Conservation (phyloP, 169 alveolate genomes). For the Neospora caninum region DNA sequence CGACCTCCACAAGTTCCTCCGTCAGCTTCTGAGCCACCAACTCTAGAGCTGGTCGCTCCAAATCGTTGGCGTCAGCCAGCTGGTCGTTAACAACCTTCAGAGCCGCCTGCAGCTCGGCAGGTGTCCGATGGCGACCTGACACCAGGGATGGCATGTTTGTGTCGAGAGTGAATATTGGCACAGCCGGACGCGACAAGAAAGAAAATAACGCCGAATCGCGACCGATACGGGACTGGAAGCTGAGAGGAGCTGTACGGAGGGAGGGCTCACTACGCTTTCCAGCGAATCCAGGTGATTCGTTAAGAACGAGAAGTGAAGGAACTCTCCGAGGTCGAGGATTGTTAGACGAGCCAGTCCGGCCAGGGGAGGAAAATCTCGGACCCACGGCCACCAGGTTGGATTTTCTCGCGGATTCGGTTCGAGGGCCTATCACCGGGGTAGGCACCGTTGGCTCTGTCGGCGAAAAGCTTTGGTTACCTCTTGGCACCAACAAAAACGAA, state of each 20-base stretch:
- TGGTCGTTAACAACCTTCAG: conserved; percentile 61
- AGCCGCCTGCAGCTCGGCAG: conserved; percentile 66
- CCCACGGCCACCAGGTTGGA: neutral
- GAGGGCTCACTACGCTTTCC: no score
- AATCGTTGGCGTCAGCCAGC: conserved; percentile 64
- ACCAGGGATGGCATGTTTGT: neutral
- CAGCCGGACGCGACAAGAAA: neutral
- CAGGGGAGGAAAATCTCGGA: no score
- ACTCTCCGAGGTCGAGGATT: no score
- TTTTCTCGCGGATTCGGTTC: neutral
- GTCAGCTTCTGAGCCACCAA: conserved; percentile 61
- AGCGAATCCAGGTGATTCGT: no score
- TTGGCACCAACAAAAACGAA: neutral
- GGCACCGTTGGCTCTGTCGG: neutral
- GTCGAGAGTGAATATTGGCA: neutral
- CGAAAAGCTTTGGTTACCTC: neutral
- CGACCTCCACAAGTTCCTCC: conserved; percentile 51
- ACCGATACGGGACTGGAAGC: neutral
- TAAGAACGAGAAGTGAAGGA: no score
- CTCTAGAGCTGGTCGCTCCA: conserved; percentile 67
- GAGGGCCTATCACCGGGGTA: neutral
- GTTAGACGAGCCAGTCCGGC: no score
- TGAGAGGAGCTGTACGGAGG: neutral
- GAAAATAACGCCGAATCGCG: neutral
- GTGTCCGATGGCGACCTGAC: conserved; percentile 49